Evolutionary conservation across 1,139 yeast genomes (phyloP).

Genomic region (Candida sp.): DNA sequence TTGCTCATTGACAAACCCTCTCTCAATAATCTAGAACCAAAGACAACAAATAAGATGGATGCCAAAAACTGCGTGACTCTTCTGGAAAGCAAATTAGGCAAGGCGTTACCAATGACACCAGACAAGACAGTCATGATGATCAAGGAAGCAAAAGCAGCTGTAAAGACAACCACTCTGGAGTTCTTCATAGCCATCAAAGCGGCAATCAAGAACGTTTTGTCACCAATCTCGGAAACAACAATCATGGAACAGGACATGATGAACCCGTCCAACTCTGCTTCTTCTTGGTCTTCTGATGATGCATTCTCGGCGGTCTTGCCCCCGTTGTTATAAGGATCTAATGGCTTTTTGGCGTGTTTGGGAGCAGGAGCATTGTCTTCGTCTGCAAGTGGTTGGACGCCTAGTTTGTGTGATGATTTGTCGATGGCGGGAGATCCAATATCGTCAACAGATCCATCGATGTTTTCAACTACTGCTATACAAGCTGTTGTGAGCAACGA

Average conservation of each 20-base stretch:
- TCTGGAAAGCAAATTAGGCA: slow-evolving; percentile 84
- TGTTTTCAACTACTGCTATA: slow-evolving; percentile 6
- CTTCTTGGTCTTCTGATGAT: slow-evolving; percentile 2
- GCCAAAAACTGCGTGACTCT: slow-evolving; percentile 84
- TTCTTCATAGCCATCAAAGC: slow-evolving; percentile 99
- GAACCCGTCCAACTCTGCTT: slow-evolving; percentile 46
- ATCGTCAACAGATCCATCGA: slow-evolving; percentile 8
- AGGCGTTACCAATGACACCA: slow-evolving; percentile 90
- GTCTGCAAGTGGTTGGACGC: slow-evolving; percentile 27
- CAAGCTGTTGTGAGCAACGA: slow-evolving; percentile 7
- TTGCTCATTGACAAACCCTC: slow-evolving; percentile 89
- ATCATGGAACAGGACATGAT: slow-evolving; percentile 84
- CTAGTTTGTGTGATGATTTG: slow-evolving; percentile 21
- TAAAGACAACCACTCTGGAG: slow-evolving; percentile 78
- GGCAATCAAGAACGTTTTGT: slow-evolving; percentile 94
- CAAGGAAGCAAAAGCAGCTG: slow-evolving; percentile 87
- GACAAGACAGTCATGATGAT: slow-evolving; percentile 91
- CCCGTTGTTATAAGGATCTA: slow-evolving; percentile 19
- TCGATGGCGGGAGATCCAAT: slow-evolving; percentile 9
- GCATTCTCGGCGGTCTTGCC: slow-evolving; percentile 2
- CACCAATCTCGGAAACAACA: slow-evolving; percentile 93
- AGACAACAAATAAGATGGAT: slow-evolving; percentile 76
- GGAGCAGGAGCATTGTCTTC: slow-evolving; percentile 39
- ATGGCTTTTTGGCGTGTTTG: slow-evolving; percentile 24
- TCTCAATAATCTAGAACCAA: slow-evolving; percentile 74